These are phyloP conservation scores for Scleromitrula shiraiana DNA, from an alignment of 2,329 filamentous ascomycete genomes.

Conservation along the genomic window DNA sequence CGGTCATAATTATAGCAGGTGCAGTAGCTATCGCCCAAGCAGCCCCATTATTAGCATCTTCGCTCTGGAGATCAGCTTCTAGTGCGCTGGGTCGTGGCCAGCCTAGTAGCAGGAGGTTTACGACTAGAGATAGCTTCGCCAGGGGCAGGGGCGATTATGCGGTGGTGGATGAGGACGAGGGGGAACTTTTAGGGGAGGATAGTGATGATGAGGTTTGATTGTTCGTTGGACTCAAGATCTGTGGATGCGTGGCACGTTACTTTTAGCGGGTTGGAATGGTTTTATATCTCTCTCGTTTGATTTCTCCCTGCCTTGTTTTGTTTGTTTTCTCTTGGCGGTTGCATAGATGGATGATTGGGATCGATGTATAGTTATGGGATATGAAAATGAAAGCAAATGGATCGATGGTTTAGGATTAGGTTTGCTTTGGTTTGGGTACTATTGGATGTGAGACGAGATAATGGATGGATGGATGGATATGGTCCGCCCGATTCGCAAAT, in stretches of 20 bases:
- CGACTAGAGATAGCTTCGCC: slow-evolving; percentile 82
- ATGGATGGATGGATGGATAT: too few relatives aligned
- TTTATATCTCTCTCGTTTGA: too few relatives aligned
- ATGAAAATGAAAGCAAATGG: too few relatives aligned
- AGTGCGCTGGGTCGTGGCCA: slow-evolving; percentile 42
- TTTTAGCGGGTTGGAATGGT: background rate
- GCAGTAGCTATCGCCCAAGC: slow-evolving; percentile 50
- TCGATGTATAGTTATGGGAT: too few relatives aligned
- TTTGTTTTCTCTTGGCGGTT: too few relatives aligned
- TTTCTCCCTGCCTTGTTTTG: too few relatives aligned
- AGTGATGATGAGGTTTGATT: slow-evolving; percentile 74
- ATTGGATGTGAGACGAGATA: too few relatives aligned
- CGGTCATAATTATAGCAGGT: slow-evolving; percentile 65
- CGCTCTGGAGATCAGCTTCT: slow-evolving; percentile 60
- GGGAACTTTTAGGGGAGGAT: slow-evolving; percentile 86
- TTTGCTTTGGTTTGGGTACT: too few relatives aligned
- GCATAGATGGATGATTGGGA: too few relatives aligned
- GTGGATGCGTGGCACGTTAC: background rate
- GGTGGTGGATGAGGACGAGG: slow-evolving; percentile 85
- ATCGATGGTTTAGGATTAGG: too few relatives aligned
- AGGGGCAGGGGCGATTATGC: slow-evolving; percentile 81
- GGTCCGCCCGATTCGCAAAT: too few relatives aligned
- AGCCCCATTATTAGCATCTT: slow-evolving; percentile 62
- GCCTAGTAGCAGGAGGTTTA: slow-evolving; percentile 51
- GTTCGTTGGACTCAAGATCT: background rate